Evolutionary conservation across 2,329 filamentous ascomycete genomes (phyloP), one percentile per base, ranked within the genome.

Genomic region (Xylariaceae sp.): DNA sequence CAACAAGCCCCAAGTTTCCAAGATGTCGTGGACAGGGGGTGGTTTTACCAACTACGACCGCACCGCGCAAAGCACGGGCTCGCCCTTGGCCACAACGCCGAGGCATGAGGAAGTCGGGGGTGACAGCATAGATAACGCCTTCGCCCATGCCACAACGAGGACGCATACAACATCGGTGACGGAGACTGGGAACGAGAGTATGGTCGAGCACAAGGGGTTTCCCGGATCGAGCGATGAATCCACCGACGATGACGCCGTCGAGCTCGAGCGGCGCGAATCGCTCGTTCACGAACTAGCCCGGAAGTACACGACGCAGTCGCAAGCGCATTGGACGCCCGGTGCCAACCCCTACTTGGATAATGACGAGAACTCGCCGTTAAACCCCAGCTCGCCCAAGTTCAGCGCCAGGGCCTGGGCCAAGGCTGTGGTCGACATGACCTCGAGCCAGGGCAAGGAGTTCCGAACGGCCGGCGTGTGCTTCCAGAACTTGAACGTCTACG

Each of bases 401-500:
- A 72, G 65, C 40, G 67, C 64, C 19, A 68, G 69, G 33, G 66
- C 69, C 30, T 84, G 81, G 81, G 74, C 75, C 42, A 78, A 74
- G 63, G 66, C 75, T 23, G 57, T 83, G 8, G 71, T 78, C 21
- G 67, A 69, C 44, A 61, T 76, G 44, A 65, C 69, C 31, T 66
- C 68, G 21, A 67, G 62, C 44, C 70, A 74, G 41, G 79, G 75
- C 36, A 66, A 69, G 47, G 57, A 62, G 11, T 78, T 78, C 58
- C 73, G 81, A 51, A 76, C 74, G 11, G 71, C 76, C 1, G 82
- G 83, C 32, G 69, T 87, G 31, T 69, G 72, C 35, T 86, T 82
- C 64, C 73, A 76, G 59, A 73, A 85, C 54, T 66, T 87, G 40
- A 84, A 76, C 44, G 78, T 85, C 4, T 77, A 79, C 54, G 81